A percentile compares a stretch with the other conserved stretches of the same genome.
Conservation (phyloP, 345 rosid species). For the Mercurialis annua region DNA sequence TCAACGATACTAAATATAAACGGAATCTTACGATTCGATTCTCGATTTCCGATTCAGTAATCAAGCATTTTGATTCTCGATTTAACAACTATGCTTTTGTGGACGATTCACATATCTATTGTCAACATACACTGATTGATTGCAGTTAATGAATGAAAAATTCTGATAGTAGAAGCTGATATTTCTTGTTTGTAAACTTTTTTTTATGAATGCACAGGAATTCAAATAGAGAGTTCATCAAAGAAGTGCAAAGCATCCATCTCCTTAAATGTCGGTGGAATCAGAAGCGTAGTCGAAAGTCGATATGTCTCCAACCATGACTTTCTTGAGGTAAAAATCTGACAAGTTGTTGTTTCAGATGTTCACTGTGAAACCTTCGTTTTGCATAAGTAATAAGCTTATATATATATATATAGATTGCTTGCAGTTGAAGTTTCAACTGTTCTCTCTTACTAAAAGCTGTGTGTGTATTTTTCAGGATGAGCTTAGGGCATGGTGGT, state of each 20-base stretch:
- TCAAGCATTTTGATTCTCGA: too few relatives aligned
- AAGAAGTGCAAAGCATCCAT: constrained; percentile 31
- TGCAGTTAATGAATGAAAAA: neutral
- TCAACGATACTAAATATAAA: too few relatives aligned
- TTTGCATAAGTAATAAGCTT: neutral
- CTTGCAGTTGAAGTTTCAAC: neutral
- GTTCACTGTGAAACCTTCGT: neutral
- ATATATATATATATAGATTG: too few relatives aligned
- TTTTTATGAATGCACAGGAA: constrained; percentile 27
- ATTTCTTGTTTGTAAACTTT: neutral
- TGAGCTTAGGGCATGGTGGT: constrained; percentile 86
- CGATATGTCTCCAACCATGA: constrained; percentile 82
- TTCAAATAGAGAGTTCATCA: constrained; percentile 26
- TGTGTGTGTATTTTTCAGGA: constrained; percentile 40
- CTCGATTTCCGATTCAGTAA: too few relatives aligned
- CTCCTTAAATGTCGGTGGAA: constrained; percentile 54
- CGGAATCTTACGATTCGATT: too few relatives aligned
- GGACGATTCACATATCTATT: neutral
- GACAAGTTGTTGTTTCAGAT: neutral
- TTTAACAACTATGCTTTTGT: too few relatives aligned
- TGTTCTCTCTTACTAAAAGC: neutral
- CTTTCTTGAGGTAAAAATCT: constrained; percentile 58
- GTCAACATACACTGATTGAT: neutral
- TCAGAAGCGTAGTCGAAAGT: constrained; percentile 56
- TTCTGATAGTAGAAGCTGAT: neutral